Base-by-base conservation (phyloP, 2,329 filamentous ascomycete genomes). In the Colletotrichum orbiculare region DNA sequence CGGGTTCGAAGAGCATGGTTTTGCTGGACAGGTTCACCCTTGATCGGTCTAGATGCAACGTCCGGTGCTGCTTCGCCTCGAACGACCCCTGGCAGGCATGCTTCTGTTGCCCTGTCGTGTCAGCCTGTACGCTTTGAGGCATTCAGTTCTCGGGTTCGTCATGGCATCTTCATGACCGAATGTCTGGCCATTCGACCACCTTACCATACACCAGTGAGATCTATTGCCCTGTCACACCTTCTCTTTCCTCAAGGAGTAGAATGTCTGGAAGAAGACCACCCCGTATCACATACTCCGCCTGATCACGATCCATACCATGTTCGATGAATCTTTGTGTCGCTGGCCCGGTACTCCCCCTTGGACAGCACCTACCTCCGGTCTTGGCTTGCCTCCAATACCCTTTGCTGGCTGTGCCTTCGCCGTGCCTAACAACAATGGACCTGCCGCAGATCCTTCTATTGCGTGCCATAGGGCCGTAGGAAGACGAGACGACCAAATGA, bases 261-360 rank as follows among this genome's bases (percentile, higher is more conserved):
- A 37, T 61, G 39, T 35, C 57, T 54, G 56, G 17, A 17, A 47
- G 55, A 43, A 25, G n/a, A 60, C 43, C 52, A 34, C n/a, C 13
- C 34, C 54, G 1, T 37, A 47, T 49, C 37, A 53, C 60, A 13
- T 47, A 42, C 34, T 34, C 42, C 13, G 56, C 17, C 46, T 48
- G 62, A 56, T 50, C 34, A 10, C 49, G n/a, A 65, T 46, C 62
- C 57, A 49, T 65, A 11, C 43, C 3, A 4, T 46, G 25, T 42
- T 25, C 34, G 46, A 25, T 12, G 45, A 13, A 35, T 34, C 11
- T 17, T 7, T 4, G 46, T 33, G n/a, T 17, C 33, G 33, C 7
- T 47, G 12, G n/a, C n/a, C 25, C 13, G 46, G 34, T 38, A 42
- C 11, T 38, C 12, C 42, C 12, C 48, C n/a, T 41, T 35, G 37